phyloP scores from a whole-genome alignment of 306 rosid species.

The Malus sylvestris region DNA sequence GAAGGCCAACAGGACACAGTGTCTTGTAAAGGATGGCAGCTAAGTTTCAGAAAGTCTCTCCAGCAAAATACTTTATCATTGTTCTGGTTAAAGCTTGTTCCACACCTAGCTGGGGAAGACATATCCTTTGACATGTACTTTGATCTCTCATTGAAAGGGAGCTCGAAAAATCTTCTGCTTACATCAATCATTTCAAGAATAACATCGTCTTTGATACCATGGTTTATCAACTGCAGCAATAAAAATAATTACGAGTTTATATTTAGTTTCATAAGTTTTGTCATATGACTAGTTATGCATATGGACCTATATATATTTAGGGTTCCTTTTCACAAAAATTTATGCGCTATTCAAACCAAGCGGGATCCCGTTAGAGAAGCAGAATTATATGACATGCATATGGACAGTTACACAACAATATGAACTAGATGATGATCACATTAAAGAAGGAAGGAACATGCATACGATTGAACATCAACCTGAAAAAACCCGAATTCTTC shows the following conservation, averaged over 20 bases:
- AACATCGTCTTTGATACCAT: slow-evolving; percentile 17
- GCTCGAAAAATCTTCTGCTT: slow-evolving; percentile 17
- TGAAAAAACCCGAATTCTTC: slow-evolving; percentile 23
- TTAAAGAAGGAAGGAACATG: background rate
- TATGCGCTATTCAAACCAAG: background rate
- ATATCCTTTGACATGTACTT: slow-evolving; percentile 24
- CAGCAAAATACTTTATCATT: slow-evolving; percentile 25
- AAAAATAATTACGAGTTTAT: background rate
- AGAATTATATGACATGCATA: background rate
- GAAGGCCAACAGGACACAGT: slow-evolving; percentile 23
- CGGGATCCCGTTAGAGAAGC: too few relatives aligned
- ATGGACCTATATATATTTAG: background rate
- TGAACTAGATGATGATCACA: background rate
- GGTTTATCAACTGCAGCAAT: slow-evolving; percentile 22
- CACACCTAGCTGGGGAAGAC: slow-evolving; percentile 18
- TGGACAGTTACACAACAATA: background rate
- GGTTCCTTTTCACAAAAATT: background rate
- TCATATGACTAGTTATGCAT: background rate
- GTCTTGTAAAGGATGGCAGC: slow-evolving; percentile 24
- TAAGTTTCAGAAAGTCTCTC: slow-evolving; percentile 31
- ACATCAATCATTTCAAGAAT: slow-evolving; percentile 13
- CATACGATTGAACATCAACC: background rate
- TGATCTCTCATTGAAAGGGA: slow-evolving; percentile 20
- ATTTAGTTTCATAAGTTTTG: background rate
- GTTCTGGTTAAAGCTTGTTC: slow-evolving; percentile 30